These are phyloP conservation scores for Fraxinus albicans DNA, from an alignment of 305 asterid genomes.

Conservation along the genomic window DNA sequence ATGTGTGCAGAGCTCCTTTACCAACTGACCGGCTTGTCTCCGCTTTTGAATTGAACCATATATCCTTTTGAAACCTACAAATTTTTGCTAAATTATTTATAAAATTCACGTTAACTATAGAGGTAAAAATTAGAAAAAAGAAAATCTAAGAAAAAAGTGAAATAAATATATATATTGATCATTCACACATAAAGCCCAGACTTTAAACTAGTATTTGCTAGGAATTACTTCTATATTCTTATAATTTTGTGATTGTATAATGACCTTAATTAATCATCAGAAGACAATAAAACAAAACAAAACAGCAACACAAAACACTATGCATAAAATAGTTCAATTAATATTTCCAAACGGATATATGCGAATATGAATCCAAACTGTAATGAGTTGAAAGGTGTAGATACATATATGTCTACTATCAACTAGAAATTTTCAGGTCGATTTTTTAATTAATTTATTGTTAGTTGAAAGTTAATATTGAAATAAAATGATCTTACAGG, in stretches of 20 bases:
- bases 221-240: too few species aligned
- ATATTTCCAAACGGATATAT: background rate
- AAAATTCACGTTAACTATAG: conserved; percentile 14
- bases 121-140: background rate
- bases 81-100: background rate
- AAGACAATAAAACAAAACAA: too few species aligned
- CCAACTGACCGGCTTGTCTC: background rate
- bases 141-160: background rate
- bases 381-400: too few species aligned
- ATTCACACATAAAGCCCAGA: background rate
- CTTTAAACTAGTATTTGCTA: too few species aligned
- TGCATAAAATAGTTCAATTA: too few species aligned
- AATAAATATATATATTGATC: background rate
- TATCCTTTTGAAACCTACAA: background rate
- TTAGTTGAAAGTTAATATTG: background rate
- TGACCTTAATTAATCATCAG: too few species aligned
- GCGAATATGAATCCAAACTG: too few species aligned
- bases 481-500: background rate
- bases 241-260: too few species aligned
- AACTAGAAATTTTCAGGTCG: background rate
- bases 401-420: too few species aligned
- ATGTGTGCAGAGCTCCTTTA: background rate
- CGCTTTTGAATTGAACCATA: background rate
- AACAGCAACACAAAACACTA: background rate
- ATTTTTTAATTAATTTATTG: too few species aligned